Conservation (phyloP, 2,329 filamentous ascomycete genomes). For the Pseudogymnoascus sp. region DNA sequence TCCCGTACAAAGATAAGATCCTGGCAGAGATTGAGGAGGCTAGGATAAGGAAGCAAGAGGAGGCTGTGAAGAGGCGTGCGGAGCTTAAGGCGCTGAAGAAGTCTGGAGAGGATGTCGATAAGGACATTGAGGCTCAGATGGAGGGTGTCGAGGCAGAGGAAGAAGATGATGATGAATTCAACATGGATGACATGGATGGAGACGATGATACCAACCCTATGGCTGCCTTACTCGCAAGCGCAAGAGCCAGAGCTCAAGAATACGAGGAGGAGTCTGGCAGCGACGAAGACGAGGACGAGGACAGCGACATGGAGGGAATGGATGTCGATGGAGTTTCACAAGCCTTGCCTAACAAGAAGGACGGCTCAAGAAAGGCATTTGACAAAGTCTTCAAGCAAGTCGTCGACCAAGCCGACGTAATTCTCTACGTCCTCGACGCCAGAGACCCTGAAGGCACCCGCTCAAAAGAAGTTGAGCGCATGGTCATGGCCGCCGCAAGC, state of each 20-base stretch:
- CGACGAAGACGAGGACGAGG: slow-evolving; percentile 49
- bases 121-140: slow-evolving; percentile 37
- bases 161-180: slow-evolving; percentile 41
- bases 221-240: slow-evolving; percentile 83
- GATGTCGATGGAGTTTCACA: slow-evolving; percentile 43
- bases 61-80: slow-evolving; percentile 62
- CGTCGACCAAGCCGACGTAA: slow-evolving; percentile 78
- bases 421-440: slow-evolving; percentile 89
- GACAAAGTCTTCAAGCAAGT: slow-evolving; percentile 96
- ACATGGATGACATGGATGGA: slow-evolving; percentile 46
- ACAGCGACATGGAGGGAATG: slow-evolving; percentile 37
- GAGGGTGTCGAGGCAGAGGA: slow-evolving; percentile 37
- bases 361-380: slow-evolving; percentile 74
- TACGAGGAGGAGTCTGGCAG: slow-evolving; percentile 49
- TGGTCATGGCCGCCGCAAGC: slow-evolving; percentile 78
- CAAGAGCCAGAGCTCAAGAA: slow-evolving; percentile 65
- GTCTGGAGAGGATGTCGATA: slow-evolving; percentile 33
- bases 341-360: slow-evolving; percentile 43
- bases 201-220: slow-evolving; percentile 70
- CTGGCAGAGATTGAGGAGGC: slow-evolving; percentile 91
- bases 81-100: slow-evolving; percentile 60
- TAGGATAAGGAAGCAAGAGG: slow-evolving; percentile 71
- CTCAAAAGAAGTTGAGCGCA: slow-evolving; percentile 82
- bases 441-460: slow-evolving; percentile 85
- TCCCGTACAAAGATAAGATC: slow-evolving; percentile 95